Evolutionary conservation across 306 rosid species (phyloP), one percentile per base, ranked within the genome.

Genomic region (Begonia masoniana): DNA sequence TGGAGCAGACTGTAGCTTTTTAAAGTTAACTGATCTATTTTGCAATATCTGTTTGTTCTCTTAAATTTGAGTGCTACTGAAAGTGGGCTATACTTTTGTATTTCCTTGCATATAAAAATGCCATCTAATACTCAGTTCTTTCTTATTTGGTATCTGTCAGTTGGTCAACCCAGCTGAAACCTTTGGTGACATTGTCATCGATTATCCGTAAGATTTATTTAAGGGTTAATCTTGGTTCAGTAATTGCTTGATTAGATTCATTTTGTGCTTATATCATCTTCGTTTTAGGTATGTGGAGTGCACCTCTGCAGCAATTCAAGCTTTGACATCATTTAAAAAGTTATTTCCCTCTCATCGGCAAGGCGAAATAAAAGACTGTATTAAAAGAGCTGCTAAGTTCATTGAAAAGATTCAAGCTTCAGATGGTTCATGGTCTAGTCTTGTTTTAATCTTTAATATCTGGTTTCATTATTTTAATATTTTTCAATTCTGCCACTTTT

Each of bases 341-440:
- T 71, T 68, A 69, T 76, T 75, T 62, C 91, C 96, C 2, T 67
- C 66, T 51, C 94, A 83, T 65, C 77, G 91, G 55, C 67, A 17
- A 51, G 79, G 71, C 68, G 96, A 83, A 70, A 60, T 87, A 69
- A 79, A 76, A 15, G 13, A 35, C 12, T 78, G 82, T 62, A 83
- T 83, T 51, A 63, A 72, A 41, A 83, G 67, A 66, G 87, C 85
- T 35, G 61, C 58, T 45, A 56, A 43, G 31, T 87, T 60, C 71
- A 74, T 78, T 62, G 83, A 87, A 71, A 69, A 62, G 43, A 66
- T 68, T 52, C 94, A 87, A 74, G 77, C 54, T 49, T 56, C 84
- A 51, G 94, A 87, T 71, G 96, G 96, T 51, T 87, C 96, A 74
- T 87, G 96, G 96, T 87, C 59, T 62, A 81, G 54, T n/a, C 13